Evolutionary conservation across 2,329 filamentous ascomycete species (phyloP), one percentile per base, ranked within the genome.

Genomic region (Claviceps sp.): DNA sequence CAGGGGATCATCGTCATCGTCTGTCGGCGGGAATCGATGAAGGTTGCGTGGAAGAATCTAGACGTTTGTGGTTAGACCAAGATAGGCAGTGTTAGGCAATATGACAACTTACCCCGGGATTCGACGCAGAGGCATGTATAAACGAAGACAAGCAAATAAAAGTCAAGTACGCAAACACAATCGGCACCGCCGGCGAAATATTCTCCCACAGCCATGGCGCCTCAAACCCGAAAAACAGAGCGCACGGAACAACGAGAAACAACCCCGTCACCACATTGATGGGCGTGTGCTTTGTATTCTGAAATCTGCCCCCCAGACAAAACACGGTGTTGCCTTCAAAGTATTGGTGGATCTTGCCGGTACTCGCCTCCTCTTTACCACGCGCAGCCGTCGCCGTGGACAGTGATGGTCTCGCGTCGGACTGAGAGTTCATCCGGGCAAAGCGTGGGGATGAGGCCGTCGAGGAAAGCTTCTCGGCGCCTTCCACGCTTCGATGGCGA

Each of bases 281-380:
- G 1, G 93, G 93, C 57, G 84, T 80, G 59, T 94, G 86, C 59
- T 82, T 81, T 38, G 93, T 85, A 67, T 97, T 96, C 63, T 96
- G 88, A 55, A 93, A 75, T 54, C 93, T 79, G 7, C 93, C 93
- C 37, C 87, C 85, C 54, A 87, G 75, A 65, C 83, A 95, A 64
- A 98, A 98, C 24, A 89, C 74, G 0, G 88, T 95, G 63, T 97
- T 98, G 46, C 93, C 93, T 45, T 87, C 80, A 62, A 96, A 97
- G 66, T 95, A 95, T 65, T 97, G 81, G 67, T 91, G 86, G 60
- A 96, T 95, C 58, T 78, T 84, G 50, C 63, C 62, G 82, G 52
- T 78, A 63, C 53, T 55, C 38, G 73, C 67, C n/a, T 42, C 26
- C 9, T 42, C 42, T 6, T n/a, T 18, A 5, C 42, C 11, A 34